Evolutionary conservation across 371 early-diverging fungal genomes (phyloP).

Genomic region (Umbelopsis sp.): DNA sequence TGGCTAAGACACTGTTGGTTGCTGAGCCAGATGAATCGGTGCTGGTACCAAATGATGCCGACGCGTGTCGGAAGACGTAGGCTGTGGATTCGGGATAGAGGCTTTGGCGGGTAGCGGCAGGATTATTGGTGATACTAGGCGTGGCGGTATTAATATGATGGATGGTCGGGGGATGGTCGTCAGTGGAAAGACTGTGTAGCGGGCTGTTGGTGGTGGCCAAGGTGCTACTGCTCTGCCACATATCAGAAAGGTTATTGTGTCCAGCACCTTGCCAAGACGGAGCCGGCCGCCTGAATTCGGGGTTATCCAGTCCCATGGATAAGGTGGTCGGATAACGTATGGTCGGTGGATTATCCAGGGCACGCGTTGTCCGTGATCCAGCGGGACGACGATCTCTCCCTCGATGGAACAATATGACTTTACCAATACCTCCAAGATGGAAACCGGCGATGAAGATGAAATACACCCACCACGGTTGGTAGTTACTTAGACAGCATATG

Average conservation of each 20-base stretch:
- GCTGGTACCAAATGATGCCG: conserved; percentile 12
- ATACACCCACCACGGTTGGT: conserved; percentile 9
- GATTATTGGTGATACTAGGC: background rate
- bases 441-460: conserved; percentile 11
- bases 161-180: background rate
- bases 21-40: conserved; percentile 5
- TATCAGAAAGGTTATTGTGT: background rate
- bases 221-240: conserved; percentile 5
- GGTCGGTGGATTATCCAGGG: background rate
- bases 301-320: background rate
- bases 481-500: background rate
- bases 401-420: background rate
- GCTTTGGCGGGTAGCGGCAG: background rate
- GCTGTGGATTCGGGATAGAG: background rate
- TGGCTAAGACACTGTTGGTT: background rate
- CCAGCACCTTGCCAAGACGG: conserved; percentile 5
- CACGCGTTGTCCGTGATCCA: background rate
- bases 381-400: background rate
- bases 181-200: background rate
- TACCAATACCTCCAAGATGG: conserved; percentile 6
- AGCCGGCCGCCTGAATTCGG: conserved; percentile 11
- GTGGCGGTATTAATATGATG: background rate
- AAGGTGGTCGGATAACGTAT: background rate
- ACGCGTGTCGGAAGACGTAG: background rate
- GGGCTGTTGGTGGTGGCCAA: conserved; percentile 1